These are phyloP conservation scores for Suillus clintonianus DNA, from an alignment of 768 basidiomycete genomes.

Conservation along the genomic window DNA sequence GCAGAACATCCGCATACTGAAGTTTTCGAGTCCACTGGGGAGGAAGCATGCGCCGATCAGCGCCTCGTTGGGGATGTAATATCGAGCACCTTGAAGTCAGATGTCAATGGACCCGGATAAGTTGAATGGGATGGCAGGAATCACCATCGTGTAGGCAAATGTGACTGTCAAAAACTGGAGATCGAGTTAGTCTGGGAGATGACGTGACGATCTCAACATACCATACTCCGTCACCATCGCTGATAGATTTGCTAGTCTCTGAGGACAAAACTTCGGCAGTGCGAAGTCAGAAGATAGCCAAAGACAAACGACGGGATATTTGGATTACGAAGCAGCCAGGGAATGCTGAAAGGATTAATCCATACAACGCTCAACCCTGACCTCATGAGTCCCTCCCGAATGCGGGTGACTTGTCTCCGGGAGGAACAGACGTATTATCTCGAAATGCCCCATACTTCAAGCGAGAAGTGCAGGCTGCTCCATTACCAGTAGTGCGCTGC, in stretches of 20 bases:
- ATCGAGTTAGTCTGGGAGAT: conserved; percentile 37
- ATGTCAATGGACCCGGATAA: neutral
- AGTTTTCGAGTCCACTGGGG: conserved; percentile 59
- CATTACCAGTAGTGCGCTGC: conserved; percentile 52
- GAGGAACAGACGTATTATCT: conserved; percentile 42
- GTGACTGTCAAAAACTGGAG: conserved; percentile 23
- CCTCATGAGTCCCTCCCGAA: conserved; percentile 24
- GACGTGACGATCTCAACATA: conserved; percentile 19
- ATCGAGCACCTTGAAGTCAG: conserved; percentile 48
- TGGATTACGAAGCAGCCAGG: conserved; percentile 53
- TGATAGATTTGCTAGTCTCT: conserved; percentile 36
- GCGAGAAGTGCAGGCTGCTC: conserved; percentile 49
- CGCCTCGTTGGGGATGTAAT: conserved; percentile 56
- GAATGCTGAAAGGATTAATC: conserved; percentile 55
- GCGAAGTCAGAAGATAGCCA: no score
- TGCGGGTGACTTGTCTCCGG: conserved; percentile 61
- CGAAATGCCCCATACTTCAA: conserved; percentile 42
- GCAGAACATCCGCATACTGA: conserved; percentile 40
- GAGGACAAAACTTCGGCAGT: neutral
- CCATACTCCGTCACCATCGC: conserved; percentile 44
- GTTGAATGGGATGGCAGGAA: conserved; percentile 13
- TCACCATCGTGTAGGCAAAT: conserved; percentile 64
- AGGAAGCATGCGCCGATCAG: conserved; percentile 61
- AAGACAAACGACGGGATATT: conserved; percentile 50
- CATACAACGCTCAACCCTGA: conserved; percentile 26